These are phyloP conservation scores for Maudiozyma barnettii DNA, from an alignment of 805 yeast species.

Conservation along the genomic window DNA sequence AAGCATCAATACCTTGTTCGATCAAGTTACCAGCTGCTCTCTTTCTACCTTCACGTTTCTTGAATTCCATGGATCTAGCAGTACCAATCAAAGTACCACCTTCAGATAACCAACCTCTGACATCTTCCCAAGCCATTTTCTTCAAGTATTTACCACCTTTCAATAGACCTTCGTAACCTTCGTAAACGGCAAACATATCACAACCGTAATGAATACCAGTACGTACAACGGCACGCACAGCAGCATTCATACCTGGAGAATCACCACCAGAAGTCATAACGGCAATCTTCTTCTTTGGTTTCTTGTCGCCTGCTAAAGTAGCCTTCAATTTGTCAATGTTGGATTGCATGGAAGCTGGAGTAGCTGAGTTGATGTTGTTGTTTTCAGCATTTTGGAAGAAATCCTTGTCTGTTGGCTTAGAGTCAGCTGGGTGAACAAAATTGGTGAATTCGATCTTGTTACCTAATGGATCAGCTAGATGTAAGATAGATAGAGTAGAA, in stretches of 20 bases:
- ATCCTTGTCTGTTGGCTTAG: slow-evolving; percentile 18
- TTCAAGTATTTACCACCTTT: slow-evolving; percentile 71
- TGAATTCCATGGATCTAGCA: slow-evolving; percentile 81
- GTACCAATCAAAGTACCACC: slow-evolving; percentile 98
- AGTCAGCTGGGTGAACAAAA: slow-evolving; percentile 32
- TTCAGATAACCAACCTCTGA: slow-evolving; percentile 81
- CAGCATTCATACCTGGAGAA: slow-evolving; percentile 97
- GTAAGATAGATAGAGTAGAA: slow-evolving; percentile 15
- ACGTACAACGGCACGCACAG: slow-evolving; percentile 90
- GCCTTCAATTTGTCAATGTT: slow-evolving; percentile 11
- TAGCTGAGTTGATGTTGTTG: slow-evolving; percentile 7
- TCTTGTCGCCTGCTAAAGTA: slow-evolving; percentile 10
- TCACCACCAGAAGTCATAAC: slow-evolving; percentile 99
- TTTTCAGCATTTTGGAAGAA: slow-evolving; percentile 14
- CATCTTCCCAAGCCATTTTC: slow-evolving; percentile 87
- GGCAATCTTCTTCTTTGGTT: slow-evolving; percentile 46
- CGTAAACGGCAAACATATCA: slow-evolving; percentile 83
- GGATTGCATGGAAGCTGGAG: slow-evolving; percentile 6
- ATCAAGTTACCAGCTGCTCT: slow-evolving; percentile 79
- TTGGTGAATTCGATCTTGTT: slow-evolving; percentile 47
- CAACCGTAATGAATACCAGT: slow-evolving; percentile 82
- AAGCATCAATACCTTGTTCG: slow-evolving; percentile 81
- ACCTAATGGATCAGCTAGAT: slow-evolving; percentile 54
- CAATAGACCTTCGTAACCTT: slow-evolving; percentile 92
- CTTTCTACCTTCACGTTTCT: slow-evolving; percentile 77